Conservation (phyloP, 2,329 filamentous ascomycete genomes). For the Arthroderma sp. region DNA sequence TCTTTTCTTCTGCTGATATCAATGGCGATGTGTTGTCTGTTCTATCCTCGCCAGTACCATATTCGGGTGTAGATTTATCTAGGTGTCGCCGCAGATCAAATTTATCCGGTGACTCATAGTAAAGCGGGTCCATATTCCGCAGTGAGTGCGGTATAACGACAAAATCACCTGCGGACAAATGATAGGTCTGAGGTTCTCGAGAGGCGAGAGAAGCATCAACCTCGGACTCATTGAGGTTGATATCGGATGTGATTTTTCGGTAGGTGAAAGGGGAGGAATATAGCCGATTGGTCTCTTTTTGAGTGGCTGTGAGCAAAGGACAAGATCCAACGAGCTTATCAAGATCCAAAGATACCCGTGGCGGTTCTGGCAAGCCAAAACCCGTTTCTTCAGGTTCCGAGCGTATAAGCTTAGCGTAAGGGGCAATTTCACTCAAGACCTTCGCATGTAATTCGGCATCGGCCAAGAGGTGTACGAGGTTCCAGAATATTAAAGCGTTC, state of each 20-base stretch:
- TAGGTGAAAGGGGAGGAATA: conserved; percentile 34
- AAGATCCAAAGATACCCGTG: conserved; percentile 32
- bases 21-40: background rate
- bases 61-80: conserved; percentile 26
- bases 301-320: conserved; percentile 36
- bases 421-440: conserved; percentile 36
- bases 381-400: conserved; percentile 28
- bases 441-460: conserved; percentile 30
- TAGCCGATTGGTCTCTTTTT: conserved; percentile 37
- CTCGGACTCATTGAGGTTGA: conserved; percentile 29
- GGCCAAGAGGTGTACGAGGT: conserved; percentile 36
- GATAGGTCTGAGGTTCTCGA: conserved; percentile 27
- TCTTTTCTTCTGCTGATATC: background rate
- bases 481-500: conserved; percentile 42
- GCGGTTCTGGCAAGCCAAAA: conserved; percentile 34
- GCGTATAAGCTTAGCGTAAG: conserved; percentile 30
- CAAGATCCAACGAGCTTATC: conserved; percentile 34
- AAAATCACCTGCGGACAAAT: conserved; percentile 32
- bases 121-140: conserved; percentile 32
- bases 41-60: conserved; percentile 27
- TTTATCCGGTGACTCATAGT: conserved; percentile 31
- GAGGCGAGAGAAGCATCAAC: conserved; percentile 27
- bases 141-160: conserved; percentile 36
- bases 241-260: conserved; percentile 28
- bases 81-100: conserved; percentile 40